phyloP scores from a whole-genome alignment of 208 protist species.

The Trypanosoma avium region DNA sequence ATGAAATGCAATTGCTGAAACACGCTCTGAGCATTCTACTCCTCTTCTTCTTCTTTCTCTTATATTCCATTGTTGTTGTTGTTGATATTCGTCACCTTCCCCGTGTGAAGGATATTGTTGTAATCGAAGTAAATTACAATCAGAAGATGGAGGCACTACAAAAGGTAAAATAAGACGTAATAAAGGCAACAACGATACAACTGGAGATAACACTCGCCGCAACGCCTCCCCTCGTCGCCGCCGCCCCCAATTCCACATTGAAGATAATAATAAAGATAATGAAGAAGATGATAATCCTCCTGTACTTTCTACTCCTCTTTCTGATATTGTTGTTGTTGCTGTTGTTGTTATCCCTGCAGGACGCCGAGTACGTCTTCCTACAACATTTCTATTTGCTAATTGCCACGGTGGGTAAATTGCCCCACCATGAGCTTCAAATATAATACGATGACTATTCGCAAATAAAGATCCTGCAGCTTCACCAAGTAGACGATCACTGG shows the following conservation, averaged over 20 bases:
- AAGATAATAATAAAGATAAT: neutral
- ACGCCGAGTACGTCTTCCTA: neutral
- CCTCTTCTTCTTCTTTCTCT: no score
- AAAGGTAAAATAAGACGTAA: slow-evolving; percentile 55
- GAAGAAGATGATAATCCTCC: neutral
- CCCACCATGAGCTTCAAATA: slow-evolving; percentile 55
- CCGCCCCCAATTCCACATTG: neutral
- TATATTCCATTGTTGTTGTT: no score
- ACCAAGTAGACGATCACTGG: slow-evolving; percentile 50
- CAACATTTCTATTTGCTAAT: slow-evolving; percentile 49
- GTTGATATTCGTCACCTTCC: no score
- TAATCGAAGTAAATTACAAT: slow-evolving; percentile 2
- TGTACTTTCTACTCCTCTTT: neutral
- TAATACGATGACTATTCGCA: slow-evolving; percentile 32
- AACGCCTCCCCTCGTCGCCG: slow-evolving; percentile 3
- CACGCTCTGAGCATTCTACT: slow-evolving; percentile 44
- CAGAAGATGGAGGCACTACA: slow-evolving; percentile 33
- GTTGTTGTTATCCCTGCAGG: no score
- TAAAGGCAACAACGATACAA: slow-evolving; percentile 39
- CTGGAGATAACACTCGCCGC: slow-evolving; percentile 21
- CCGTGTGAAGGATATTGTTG: no score
- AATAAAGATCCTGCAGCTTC: slow-evolving; percentile 65
- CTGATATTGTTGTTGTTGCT: neutral
- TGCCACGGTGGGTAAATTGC: slow-evolving; percentile 44
- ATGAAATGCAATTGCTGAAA: slow-evolving; percentile 70